Evolutionary conservation across 2,329 filamentous ascomycete genomes (phyloP), one percentile per base, ranked within the genome.

Genomic region (Xylariomycetidae sp.): DNA sequence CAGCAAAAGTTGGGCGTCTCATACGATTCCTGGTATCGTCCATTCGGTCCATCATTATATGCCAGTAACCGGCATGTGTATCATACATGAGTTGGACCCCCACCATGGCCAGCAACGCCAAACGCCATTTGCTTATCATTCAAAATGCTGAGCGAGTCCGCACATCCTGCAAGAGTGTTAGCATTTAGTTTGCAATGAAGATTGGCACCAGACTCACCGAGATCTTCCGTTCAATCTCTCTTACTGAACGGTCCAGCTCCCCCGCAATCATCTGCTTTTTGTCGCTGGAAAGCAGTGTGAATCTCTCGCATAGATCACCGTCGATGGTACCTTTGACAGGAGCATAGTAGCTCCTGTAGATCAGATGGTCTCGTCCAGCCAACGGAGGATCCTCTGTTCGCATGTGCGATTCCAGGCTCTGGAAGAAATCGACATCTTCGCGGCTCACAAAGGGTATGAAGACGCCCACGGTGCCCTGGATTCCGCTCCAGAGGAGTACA

Each of bases 391-490:
- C 89, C 54, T 95, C 87, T 10, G 75, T 78, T 29, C 90, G 76
- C 57, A 99, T 72, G 53, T 94, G 85, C 54, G 84, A 80, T 63
- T 98, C 92, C 16, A 98, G 71, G 40, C 78, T 87, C 59, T 95
- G 89, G 75, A 98, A 98, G 64, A 98, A 96, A 59, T 96, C 92
- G 31, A 93, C 85, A 51, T 96, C 90, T 54, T 96, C 89, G 23
- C 93, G 83, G 42, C 81, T 83, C 29, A 88, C 69, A 55, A 99
- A 96, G 0, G 93, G 92, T 29, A 98, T 83, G 29, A 98, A 72
- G 33, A 95, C 86, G 30, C 90, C 92, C 24, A 99, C 77, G 0
- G 92, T 96, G 30, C 92, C 93, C 61, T 95, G 90, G 13, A 98
- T 69, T 14, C 93, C 93, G 44, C 83, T 85, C 92, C 92, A 98